Conservation (phyloP, 257 asterid genomes). For the Catharanthus roseus region DNA sequence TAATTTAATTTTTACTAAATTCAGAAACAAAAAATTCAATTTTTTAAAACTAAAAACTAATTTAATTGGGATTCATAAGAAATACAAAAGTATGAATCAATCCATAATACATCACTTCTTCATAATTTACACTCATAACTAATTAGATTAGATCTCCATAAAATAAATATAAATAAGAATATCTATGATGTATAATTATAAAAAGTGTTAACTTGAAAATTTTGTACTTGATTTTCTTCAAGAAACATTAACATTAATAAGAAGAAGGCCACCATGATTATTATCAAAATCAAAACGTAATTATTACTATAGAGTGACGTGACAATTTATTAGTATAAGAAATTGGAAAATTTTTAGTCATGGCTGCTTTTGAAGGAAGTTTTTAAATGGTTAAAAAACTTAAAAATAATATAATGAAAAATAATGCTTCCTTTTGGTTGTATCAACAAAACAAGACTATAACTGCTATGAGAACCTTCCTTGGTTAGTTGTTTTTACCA, state of each 20-base stretch:
- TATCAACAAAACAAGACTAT: not conserved
- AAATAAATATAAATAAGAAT: too few species aligned
- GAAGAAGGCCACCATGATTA: too few species aligned
- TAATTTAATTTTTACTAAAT: too few species aligned
- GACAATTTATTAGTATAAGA: not conserved
- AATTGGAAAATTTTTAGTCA: not conserved
- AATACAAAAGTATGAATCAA: too few species aligned
- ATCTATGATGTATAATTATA: too few species aligned
- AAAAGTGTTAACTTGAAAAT: not conserved
- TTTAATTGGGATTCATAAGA: too few species aligned
- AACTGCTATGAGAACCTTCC: not conserved
- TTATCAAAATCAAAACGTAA: not conserved
- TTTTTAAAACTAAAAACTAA: too few species aligned
- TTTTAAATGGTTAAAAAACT: not conserved
- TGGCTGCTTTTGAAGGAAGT: constrained; percentile 2
- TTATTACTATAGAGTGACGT: not conserved
- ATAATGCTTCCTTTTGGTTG: not conserved
- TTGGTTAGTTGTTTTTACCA: not conserved
- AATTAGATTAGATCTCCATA: too few species aligned
- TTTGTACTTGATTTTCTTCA: not conserved
- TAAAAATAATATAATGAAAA: not conserved
- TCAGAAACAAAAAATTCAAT: too few species aligned
- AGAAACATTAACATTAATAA: not conserved
- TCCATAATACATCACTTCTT: too few species aligned
- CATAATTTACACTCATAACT: too few species aligned